Evolutionary conservation across 1,139 yeast species (phyloP).

Genomic region (Yamadazyma mexicana): DNA sequence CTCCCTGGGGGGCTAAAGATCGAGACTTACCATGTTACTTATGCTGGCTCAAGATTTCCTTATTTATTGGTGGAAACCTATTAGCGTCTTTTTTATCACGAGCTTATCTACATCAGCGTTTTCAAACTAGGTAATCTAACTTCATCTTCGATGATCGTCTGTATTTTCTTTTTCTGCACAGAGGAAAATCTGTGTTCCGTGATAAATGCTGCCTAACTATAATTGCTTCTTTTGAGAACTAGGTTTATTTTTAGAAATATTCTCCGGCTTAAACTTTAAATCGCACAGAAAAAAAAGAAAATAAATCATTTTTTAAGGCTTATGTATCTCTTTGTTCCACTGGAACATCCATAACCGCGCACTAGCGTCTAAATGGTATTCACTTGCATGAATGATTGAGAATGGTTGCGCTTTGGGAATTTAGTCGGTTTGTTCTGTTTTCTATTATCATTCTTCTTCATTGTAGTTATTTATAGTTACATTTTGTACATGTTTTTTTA

Average conservation of each 20-base stretch:
- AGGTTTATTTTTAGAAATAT: slow-evolving; percentile 3
- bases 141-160: neutral
- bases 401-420: neutral
- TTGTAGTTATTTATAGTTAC: slow-evolving; percentile 1
- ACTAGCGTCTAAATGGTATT: neutral
- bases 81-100: too few relatives aligned
- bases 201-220: neutral
- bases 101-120: neutral
- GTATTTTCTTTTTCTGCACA: neutral
- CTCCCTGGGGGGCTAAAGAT: too few relatives aligned
- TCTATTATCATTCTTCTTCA: slow-evolving; percentile 2
- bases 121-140: neutral
- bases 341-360: too few relatives aligned
- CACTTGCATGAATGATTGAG: neutral
- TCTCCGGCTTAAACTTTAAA: neutral
- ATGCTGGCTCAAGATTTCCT: too few relatives aligned
- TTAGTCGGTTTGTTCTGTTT: neutral
- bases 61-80: too few relatives aligned
- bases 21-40: too few relatives aligned
- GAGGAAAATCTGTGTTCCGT: neutral
- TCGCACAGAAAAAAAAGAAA: neutral
- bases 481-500: neutral
- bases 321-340: too few relatives aligned
- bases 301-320: neutral
- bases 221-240: neutral